Evolutionary conservation across 2,329 filamentous ascomycete genomes (phyloP).

Genomic region (Chaetomiaceae sp.): DNA sequence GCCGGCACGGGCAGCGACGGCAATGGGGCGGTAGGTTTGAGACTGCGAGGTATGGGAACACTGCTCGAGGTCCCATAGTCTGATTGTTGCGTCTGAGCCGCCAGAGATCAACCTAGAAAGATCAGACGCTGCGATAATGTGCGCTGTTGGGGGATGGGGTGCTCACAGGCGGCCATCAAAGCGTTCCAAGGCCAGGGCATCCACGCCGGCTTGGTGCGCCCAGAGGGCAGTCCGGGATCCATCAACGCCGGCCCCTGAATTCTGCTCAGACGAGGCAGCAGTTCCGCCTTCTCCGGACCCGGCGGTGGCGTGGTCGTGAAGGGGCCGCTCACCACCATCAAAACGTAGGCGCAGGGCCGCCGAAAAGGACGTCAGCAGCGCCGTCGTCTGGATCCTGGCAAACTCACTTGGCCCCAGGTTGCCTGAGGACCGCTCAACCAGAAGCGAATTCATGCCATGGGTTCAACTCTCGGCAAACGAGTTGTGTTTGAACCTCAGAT

Average conservation of each 20-base stretch:
- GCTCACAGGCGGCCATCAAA: conserved; percentile 71
- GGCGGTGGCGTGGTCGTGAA: no score
- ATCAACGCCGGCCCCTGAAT: neutral
- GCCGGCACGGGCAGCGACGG: conserved; percentile 43
- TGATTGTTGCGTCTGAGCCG: conserved; percentile 77
- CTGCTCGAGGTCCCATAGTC: conserved; percentile 79
- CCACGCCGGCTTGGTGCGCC: conserved; percentile 76
- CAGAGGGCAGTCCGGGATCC: conserved; percentile 34
- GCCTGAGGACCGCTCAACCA: conserved; percentile 72
- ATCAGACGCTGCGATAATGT: no score
- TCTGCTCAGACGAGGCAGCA: neutral
- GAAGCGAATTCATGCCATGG: conserved; percentile 61
- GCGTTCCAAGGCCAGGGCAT: conserved; percentile 71
- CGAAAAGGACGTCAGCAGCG: conserved; percentile 64
- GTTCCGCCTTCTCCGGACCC: no score
- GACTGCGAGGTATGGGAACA: conserved; percentile 40
- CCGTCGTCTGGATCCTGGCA: conserved; percentile 59
- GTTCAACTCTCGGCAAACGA: neutral
- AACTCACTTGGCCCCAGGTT: conserved; percentile 59
- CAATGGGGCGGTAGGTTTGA: conserved; percentile 51
- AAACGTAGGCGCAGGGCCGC: conserved; percentile 65
- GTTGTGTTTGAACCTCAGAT: neutral
- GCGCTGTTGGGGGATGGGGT: no score
- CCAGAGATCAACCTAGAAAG: conserved; percentile 73
- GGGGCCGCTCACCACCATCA: conserved; percentile 51